Base-by-base conservation (phyloP, 306 rosid genomes). In the Begonia loranthoides region DNA sequence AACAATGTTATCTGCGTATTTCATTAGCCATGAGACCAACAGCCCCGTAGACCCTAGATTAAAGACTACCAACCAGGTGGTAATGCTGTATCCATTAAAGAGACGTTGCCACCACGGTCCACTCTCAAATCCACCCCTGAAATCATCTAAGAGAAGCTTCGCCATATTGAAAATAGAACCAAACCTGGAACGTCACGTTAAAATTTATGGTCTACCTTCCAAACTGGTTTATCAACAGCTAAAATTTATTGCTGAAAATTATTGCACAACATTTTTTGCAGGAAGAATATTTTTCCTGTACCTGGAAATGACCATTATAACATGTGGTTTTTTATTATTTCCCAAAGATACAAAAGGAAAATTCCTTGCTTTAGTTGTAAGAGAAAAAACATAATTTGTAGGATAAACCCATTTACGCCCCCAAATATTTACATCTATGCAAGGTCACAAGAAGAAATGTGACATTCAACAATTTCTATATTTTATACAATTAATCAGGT, bases 41-140 rank as follows among this genome's bases (percentile, higher is more conserved):
- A 89, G 81, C 60, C 97, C 97, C 17, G 97, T 84, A 41, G 97
- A 89, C 51, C 90, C 97, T 56, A 89, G 90, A 80, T 89, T 89
- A 58, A 82, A 68, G 59, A 89, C 87, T 36, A 86, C 99, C 86
- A 86, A 39, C 88, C 94, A 90, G 39, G 99, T 90, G 33, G 83
- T 85, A 73, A 76, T 16, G 45, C 68, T 74, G 61, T 90, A 90
- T 59, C 99, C 99, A 68, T 80, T 70, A 68, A 86, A 68, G 59
- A 90, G 70, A 43, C 92, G 95, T 55, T 74, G 85, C 95, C 95
- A 86, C 94, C 94, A 82, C n/a, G 95, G 94, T 49, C 99, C 92
- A 24, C 76, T 68, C 74, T 86, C 99, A 76, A 90, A 90, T 49
- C 86, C 90, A 66, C 92, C 74, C 72, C 82, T 76, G 67, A 86